These are phyloP conservation scores for Magnolia officinalis DNA, from an alignment of 164 flowering plant genomes.

Conservation along the genomic window DNA sequence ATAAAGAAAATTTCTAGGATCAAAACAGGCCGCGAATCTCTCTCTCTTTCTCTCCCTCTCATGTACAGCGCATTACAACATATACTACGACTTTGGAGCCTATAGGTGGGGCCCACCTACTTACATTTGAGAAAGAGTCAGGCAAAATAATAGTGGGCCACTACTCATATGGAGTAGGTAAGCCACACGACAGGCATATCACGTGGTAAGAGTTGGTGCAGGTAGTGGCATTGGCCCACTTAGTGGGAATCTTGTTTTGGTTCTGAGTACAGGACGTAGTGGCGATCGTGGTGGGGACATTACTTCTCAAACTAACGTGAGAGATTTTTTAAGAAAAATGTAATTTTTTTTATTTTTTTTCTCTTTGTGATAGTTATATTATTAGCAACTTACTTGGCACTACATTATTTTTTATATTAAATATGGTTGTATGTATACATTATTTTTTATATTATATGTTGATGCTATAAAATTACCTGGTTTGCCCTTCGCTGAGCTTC, in stretches of 20 bases:
- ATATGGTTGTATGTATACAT: no score
- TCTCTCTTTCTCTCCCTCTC: no score
- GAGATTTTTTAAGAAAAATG: no score
- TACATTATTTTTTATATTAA: not conserved
- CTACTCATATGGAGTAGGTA: not conserved
- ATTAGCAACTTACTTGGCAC: not conserved
- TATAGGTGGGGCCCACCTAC: not conserved
- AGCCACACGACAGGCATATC: not conserved
- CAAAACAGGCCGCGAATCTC: not conserved
- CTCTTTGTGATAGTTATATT: not conserved
- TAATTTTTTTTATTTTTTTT: no score
- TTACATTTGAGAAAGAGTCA: not conserved
- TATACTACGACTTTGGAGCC: no score
- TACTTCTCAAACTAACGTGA: not conserved
- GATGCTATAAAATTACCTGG: no score
- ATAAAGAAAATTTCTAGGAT: constrained; percentile 45
- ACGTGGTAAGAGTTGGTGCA: not conserved
- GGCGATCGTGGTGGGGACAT: not conserved
- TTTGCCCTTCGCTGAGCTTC: no score
- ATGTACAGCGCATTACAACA: no score
- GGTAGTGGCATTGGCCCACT: not conserved
- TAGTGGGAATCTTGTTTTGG: not conserved
- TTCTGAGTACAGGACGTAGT: not conserved
- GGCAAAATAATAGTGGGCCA: not conserved
- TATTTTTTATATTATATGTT: no score